These are phyloP conservation scores for Tephrocybe rancida DNA, from an alignment of 768 basidiomycete genomes.

Conservation along the genomic window DNA sequence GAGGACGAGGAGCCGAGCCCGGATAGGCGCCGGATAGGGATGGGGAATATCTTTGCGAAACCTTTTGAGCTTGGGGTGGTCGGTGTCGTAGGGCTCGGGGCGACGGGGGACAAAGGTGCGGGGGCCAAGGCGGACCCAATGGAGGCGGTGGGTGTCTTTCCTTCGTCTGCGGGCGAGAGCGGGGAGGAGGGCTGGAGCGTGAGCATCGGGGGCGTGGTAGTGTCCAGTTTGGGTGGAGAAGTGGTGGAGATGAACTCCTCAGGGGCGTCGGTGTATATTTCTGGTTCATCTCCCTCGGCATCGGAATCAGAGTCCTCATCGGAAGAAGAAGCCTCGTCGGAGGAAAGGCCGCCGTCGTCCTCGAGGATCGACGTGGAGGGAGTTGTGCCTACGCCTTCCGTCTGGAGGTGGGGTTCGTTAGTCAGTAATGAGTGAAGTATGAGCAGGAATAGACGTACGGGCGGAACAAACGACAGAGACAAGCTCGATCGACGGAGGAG, in stretches of 20 bases:
- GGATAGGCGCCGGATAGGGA: slow-evolving; percentile 3
- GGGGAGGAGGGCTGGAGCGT: slow-evolving; percentile 14
- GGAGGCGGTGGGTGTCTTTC: not conserved
- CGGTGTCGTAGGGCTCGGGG: not conserved
- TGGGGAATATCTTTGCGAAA: slow-evolving; percentile 3
- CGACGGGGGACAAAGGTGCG: not conserved
- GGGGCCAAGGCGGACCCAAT: no score
- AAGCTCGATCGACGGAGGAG: no score
- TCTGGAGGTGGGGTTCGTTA: slow-evolving; percentile 43
- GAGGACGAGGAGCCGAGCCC: not conserved
- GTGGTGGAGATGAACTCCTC: not conserved
- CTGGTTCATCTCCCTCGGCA: slow-evolving; percentile 3
- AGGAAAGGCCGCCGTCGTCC: slow-evolving; percentile 80
- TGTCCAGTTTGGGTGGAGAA: not conserved
- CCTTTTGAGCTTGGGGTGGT: no score
- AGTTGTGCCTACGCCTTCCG: slow-evolving; percentile 84
- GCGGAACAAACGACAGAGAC: no score
- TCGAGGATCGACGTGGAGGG: slow-evolving; percentile 69
- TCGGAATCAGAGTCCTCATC: slow-evolving; percentile 13
- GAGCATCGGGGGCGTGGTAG: not conserved
- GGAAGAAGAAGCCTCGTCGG: slow-evolving; percentile 34
- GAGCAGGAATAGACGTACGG: no score
- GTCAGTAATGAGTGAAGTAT: no score
- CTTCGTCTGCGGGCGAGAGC: not conserved
- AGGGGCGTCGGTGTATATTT: not conserved